These are phyloP conservation scores for Pichia paraexigua DNA, from an alignment of 805 yeast species.

Conservation along the genomic window DNA sequence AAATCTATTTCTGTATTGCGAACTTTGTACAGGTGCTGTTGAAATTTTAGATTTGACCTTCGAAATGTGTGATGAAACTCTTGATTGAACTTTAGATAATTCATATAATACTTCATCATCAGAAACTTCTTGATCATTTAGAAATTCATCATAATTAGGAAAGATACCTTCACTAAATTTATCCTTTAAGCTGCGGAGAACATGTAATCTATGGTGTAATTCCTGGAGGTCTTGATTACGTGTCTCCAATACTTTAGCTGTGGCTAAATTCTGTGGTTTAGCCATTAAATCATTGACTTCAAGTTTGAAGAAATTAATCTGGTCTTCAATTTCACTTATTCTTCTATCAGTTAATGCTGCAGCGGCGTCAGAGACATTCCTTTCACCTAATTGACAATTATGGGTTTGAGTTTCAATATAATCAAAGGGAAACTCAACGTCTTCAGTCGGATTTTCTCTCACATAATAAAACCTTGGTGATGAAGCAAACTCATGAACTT, in stretches of 20 bases:
- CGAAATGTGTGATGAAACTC: conserved; percentile 15
- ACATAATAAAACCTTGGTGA: conserved; percentile 58
- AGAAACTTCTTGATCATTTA: conserved; percentile 16
- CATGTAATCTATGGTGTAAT: conserved; percentile 25
- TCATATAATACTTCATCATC: conserved; percentile 16
- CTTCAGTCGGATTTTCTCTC: conserved; percentile 39
- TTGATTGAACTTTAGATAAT: conserved; percentile 11
- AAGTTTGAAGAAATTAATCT: conserved; percentile 26
- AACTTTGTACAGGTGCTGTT: conserved; percentile 26
- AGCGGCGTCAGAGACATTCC: conserved; percentile 51
- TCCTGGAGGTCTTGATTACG: conserved; percentile 24
- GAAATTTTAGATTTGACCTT: conserved; percentile 14
- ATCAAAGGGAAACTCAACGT: conserved; percentile 51
- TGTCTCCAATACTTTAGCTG: conserved; percentile 13
- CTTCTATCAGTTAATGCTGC: conserved; percentile 35
- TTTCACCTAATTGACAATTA: conserved; percentile 48
- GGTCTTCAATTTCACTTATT: conserved; percentile 31
- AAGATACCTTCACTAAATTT: conserved; percentile 21
- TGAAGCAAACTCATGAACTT: conserved; percentile 41
- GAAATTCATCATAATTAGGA: conserved; percentile 22
- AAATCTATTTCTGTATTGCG: conserved; percentile 49
- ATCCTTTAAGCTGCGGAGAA: conserved; percentile 18
- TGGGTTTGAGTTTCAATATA: conserved; percentile 49
- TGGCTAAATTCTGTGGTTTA: conserved; percentile 7
- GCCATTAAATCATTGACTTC: conserved; percentile 18